phyloP scores from a whole-genome alignment of 192 early-diverging fungal species.

The Mortierella claussenii region DNA sequence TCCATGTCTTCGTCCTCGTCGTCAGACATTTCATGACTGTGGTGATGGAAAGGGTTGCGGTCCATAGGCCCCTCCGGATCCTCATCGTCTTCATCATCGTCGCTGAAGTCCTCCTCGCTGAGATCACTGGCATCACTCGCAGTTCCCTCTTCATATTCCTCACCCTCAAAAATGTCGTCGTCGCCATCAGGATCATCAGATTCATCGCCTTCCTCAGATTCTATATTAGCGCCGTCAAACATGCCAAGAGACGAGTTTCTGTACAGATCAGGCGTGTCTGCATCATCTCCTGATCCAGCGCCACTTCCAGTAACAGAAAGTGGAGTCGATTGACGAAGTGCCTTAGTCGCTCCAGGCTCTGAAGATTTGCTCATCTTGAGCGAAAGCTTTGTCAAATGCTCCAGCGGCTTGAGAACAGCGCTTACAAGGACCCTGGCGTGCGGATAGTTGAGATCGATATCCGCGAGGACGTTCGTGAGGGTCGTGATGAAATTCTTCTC shows the following conservation, averaged over 20 bases:
- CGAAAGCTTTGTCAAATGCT: constrained; percentile 88
- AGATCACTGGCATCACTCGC: constrained; percentile 70
- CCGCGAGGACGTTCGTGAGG: constrained; percentile 81
- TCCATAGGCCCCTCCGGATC: constrained; percentile 66
- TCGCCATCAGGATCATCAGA: constrained; percentile 64
- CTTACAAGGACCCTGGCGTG: constrained; percentile 77
- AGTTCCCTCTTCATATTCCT: constrained; percentile 76
- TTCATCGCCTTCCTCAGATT: constrained; percentile 72
- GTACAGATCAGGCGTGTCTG: constrained; percentile 86
- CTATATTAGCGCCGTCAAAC: constrained; percentile 79
- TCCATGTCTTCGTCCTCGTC: constrained; percentile 57
- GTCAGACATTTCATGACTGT: constrained; percentile 59
- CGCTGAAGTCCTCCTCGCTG: constrained; percentile 61
- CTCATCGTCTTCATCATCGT: constrained; percentile 69
- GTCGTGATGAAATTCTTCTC: constrained; percentile 87
- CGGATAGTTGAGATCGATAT: constrained; percentile 94
- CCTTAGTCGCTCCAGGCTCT: constrained; percentile 56
- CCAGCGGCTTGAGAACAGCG: constrained; percentile 87
- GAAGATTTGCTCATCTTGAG: constrained; percentile 83
- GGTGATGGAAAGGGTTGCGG: constrained; percentile 56
- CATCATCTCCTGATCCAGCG: constrained; percentile 67
- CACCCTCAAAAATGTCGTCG: constrained; percentile 75
- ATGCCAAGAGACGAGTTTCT: constrained; percentile 86
- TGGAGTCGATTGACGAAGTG: constrained; percentile 55
- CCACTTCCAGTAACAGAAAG: constrained; percentile 45